Conservation (phyloP, 495 filamentous ascomycete species). For the Clavariopsis aquatica region DNA sequence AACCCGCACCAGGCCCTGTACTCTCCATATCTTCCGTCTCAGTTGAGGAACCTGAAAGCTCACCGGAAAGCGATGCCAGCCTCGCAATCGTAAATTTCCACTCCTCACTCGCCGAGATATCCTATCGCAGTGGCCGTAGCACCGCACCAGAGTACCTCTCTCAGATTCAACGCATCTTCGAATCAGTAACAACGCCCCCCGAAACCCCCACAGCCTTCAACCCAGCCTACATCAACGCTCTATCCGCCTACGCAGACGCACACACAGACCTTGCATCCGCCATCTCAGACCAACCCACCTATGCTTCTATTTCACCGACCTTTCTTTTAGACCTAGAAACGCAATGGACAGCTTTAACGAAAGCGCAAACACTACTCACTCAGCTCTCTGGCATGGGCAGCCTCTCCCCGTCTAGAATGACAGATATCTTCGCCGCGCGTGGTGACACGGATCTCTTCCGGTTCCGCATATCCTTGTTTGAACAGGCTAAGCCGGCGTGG, state of each 20-base stretch:
- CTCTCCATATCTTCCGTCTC: constrained; percentile 17
- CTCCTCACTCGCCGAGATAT: constrained; percentile 56
- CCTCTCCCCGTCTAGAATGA: constrained; percentile 51
- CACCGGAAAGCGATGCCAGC: constrained; percentile 51
- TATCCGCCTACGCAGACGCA: constrained; percentile 62
- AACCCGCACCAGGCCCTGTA: constrained; percentile 18
- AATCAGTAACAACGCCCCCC: constrained; percentile 18
- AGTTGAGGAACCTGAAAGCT: constrained; percentile 10
- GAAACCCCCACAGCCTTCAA: constrained; percentile 49
- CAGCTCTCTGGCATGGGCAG: constrained; percentile 57
- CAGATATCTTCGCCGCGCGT: constrained; percentile 61
- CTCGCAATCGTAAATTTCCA: constrained; percentile 58
- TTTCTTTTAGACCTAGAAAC: background rate
- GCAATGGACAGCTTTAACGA: constrained; percentile 47
- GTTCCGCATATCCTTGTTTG: constrained; percentile 54
- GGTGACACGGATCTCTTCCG: constrained; percentile 65
- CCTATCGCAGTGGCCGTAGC: constrained; percentile 54
- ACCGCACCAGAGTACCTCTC: constrained; percentile 55
- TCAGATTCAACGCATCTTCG: constrained; percentile 45
- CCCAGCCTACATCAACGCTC: constrained; percentile 49
- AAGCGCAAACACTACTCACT: constrained; percentile 52
- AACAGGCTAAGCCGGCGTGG: constrained; percentile 51
- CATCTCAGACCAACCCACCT: constrained; percentile 18
- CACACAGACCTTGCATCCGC: constrained; percentile 54
- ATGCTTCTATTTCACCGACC: background rate